Evolutionary conservation across 371 early-diverging fungal species (phyloP), one percentile per base, ranked within the genome.

Genomic region (Apophysomyces variabilis): DNA sequence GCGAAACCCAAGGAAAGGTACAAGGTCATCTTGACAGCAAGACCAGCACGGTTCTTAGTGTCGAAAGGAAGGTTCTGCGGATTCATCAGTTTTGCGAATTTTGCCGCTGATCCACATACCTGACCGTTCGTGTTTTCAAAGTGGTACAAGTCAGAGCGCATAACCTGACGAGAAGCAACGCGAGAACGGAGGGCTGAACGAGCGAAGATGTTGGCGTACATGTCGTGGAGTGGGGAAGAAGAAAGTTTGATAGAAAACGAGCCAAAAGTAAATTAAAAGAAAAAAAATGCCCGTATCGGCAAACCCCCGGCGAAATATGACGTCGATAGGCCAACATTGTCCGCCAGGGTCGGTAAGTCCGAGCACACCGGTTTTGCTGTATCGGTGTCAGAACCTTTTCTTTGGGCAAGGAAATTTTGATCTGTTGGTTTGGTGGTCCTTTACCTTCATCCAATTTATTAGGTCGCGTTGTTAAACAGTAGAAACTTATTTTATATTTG

Each of bases 31-130:
- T 77, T 77, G 66, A 83, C 56, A 60, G 85, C 86, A 78, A 88
- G 83, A 64, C 69, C 83, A 68, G 77, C 74, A 71, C 79, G 84
- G 82, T 85, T 88, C 73, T 79, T 85, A 70, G 88, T 86, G 60
- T 80, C 76, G 76, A 88, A 88, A 57, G 88, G 88, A 70, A 86
- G 57, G 78, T 88, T 85, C 88, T 87, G 69, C 58, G 16, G 26
- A 16, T 58, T 54, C 7, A 39, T 21, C 18, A 39, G 13, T 56
- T 36, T 18, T 18, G 5, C 38, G 38, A 38, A 54, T 4, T 39
- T 56, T n/a, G 21, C 0, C 58, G 35, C 43, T 7, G n/a, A 32
- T 37, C 4, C 37, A 39, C 38, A 57, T 72, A 83, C 83, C 65
- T 73, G 72, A 39, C 83, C 83, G 60, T 80, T 69, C 36, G 67